Base-by-base conservation (phyloP, 352 stramenopile species). In the Bremia lactucae region DNA sequence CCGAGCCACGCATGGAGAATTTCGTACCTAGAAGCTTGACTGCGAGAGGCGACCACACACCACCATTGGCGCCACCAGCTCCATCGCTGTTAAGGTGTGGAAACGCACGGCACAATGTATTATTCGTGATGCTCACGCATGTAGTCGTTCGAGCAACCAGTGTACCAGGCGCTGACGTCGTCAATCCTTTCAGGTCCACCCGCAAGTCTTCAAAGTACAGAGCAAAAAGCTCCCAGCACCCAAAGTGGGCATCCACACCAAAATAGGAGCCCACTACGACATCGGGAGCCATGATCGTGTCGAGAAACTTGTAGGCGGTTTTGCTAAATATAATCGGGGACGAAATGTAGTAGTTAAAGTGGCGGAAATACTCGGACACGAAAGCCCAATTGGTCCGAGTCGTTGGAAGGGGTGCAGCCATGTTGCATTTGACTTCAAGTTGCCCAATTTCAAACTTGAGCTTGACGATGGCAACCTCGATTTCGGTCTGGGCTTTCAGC, bases 71-170 rank as follows among this genome's bases (percentile, higher is more conserved):
- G 15, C 23, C 42, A 19, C 42, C 42, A 10, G 11, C 28, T n/a
- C 42, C 42, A 29, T 42, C 42, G 4, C n/a, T 48, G 22, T 48
- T 40, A 3, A 48, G 10, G 10, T 42, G 31, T 26, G 42, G 42
- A 20, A 49, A 49, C 11, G 22, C 42, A 2, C 15, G 16, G 5
- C 7, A 11, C 1, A 49, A 10, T 4, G 31, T 49, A 6, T 42
- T 42, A 2, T 13, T 20, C 10, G 42, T 42, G 22, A 49, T 36
- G 1, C 31, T 42, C 7, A 49, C 15, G n/a, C 6, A 21, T 1
- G 23, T 41, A 6, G 20, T 9, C 1, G 26, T 37, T 4, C n/a
- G 4, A 36, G 34, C 43, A 18, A 51, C 8, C 1, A 51, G 13
- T 14, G 35, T 43, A 13, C 43, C 25, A 5, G 24, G 0, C 15